phyloP scores from a whole-genome alignment of 257 asterid species.

The Solanum ossicruentum region DNA sequence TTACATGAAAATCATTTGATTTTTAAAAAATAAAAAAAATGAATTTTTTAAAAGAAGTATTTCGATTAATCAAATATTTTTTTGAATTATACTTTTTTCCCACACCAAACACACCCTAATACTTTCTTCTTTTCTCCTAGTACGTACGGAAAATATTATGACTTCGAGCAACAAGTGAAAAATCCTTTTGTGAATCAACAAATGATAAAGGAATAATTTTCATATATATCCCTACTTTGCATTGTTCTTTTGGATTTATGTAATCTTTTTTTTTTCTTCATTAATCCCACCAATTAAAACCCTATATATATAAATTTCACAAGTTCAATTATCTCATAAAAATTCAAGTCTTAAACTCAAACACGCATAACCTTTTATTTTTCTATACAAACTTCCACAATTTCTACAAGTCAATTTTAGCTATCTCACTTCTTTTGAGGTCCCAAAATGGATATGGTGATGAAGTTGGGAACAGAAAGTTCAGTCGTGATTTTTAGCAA shows the following conservation, averaged over 20 bases:
- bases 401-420: too few species aligned
- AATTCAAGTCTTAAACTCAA: not conserved
- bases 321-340: not conserved
- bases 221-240: not conserved
- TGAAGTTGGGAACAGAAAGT: not conserved
- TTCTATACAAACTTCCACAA: not conserved
- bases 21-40: too few species aligned
- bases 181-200: not conserved
- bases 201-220: not conserved
- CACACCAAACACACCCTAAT: not conserved
- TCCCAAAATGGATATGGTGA: not conserved
- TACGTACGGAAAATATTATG: not conserved
- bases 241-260: not conserved
- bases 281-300: not conserved
- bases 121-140: not conserved
- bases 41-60: too few species aligned
- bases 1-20: too few species aligned
- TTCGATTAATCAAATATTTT: too few species aligned
- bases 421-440: not conserved
- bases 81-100: too few species aligned
- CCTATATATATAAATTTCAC: not conserved
- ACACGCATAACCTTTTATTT: not conserved
- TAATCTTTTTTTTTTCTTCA: not conserved
- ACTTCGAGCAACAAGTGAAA: not conserved
- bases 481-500: not conserved